Evolutionary conservation across 257 asterid species (phyloP).

Genomic region (Ilex asprella): DNA sequence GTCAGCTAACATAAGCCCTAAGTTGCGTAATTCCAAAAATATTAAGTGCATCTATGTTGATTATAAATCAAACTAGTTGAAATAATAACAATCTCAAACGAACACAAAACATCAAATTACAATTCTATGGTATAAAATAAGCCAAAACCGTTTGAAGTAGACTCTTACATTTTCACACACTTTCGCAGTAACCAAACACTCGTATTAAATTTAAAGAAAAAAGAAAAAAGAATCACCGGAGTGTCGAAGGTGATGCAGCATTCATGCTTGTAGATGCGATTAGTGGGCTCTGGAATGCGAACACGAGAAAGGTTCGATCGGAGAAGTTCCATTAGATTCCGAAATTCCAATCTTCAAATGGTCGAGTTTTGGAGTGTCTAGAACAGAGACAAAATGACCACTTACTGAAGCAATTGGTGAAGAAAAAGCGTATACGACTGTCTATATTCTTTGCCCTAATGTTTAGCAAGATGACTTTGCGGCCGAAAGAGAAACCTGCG

Average conservation of each 20-base stretch:
- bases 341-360: neutral
- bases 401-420: neutral
- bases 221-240: conserved; percentile 49
- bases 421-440: neutral
- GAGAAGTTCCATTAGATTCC: conserved; percentile 65
- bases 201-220: conserved; percentile 1
- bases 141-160: neutral
- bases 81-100: neutral
- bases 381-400: neutral
- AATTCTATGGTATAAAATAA: neutral
- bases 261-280: conserved; percentile 90
- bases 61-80: no score
- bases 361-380: neutral
- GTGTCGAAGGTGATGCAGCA: conserved; percentile 93
- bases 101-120: neutral
- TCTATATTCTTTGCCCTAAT: no score
- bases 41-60: no score
- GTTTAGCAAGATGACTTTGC: no score
- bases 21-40: no score
- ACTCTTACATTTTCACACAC: neutral
- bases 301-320: conserved; percentile 83
- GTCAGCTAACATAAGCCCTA: no score
- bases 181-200: neutral
- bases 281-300: conserved; percentile 93
- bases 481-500: no score